These are phyloP conservation scores for Verticillium tricorpus DNA, from an alignment of 2,329 filamentous ascomycete species.

Conservation along the genomic window DNA sequence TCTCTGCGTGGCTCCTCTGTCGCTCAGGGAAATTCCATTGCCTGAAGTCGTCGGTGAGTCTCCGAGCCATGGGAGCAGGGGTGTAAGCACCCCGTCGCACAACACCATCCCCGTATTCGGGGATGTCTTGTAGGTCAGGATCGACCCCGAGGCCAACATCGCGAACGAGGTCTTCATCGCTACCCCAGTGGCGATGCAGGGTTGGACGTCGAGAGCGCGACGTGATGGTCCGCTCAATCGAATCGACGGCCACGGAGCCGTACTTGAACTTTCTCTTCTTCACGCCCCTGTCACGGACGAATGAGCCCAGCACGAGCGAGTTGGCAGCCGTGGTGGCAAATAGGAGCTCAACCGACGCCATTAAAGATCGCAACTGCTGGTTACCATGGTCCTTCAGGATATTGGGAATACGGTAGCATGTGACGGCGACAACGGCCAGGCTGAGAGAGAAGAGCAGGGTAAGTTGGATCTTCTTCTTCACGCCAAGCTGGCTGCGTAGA, in stretches of 20 bases:
- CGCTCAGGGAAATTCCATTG: conserved; percentile 44
- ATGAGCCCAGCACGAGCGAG: conserved; percentile 83
- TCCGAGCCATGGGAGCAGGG: conserved; percentile 28
- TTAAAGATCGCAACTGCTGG: conserved; percentile 83
- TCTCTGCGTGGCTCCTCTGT: conserved; percentile 28
- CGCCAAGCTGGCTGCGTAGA: conserved; percentile 67
- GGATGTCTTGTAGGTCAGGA: conserved; percentile 41
- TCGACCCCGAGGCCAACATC: conserved; percentile 69
- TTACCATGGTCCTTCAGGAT: conserved; percentile 67
- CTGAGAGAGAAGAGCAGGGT: conserved; percentile 79
- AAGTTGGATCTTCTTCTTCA: conserved; percentile 76
- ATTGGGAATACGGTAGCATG: conserved; percentile 73
- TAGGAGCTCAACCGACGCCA: conserved; percentile 86
- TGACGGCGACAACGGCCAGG: conserved; percentile 73
- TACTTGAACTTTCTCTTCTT: conserved; percentile 84
- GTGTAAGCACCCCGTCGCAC: conserved; percentile 22
- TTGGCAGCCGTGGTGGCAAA: conserved; percentile 87
- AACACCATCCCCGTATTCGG: conserved; percentile 13
- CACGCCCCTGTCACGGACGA: conserved; percentile 81
- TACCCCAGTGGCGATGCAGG: conserved; percentile 70
- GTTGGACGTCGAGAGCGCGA: conserved; percentile 39
- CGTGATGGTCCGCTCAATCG: conserved; percentile 45
- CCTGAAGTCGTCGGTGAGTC: conserved; percentile 31
- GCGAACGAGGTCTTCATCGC: conserved; percentile 84
- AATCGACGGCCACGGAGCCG: conserved; percentile 55